phyloP scores from a whole-genome alignment of 352 stramenopile genomes.

The Phytophthora colocasiae region DNA sequence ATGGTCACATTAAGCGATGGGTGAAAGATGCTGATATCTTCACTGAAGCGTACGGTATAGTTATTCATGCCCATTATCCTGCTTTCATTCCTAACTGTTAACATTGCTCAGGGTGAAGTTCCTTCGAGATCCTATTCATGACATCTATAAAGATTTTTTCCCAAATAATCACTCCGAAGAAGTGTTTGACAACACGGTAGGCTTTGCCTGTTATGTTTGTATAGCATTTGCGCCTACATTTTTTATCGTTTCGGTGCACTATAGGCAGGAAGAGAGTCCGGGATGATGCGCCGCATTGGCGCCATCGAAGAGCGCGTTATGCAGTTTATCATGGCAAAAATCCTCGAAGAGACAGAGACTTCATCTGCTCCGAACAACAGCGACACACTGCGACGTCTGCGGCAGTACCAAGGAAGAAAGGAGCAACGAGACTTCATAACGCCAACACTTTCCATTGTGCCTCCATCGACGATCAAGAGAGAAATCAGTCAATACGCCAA shows the following conservation, averaged over 20 bases:
- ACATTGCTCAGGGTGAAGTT: slow-evolving; percentile 42
- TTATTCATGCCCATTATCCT: slow-evolving; percentile 2
- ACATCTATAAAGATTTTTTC: slow-evolving; percentile 64
- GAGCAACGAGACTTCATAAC: slow-evolving; percentile 19
- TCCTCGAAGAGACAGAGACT: slow-evolving; percentile 53
- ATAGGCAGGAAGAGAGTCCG: slow-evolving; percentile 23
- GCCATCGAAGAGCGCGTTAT: slow-evolving; percentile 69
- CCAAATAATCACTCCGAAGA: slow-evolving; percentile 47
- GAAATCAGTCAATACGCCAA: slow-evolving; percentile 16
- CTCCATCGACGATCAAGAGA: slow-evolving; percentile 35
- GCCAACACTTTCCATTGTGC: slow-evolving; percentile 14
- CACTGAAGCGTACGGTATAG: slow-evolving; percentile 48
- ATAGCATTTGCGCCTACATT: neutral
- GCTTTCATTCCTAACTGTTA: neutral
- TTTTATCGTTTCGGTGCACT: neutral
- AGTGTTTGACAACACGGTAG: slow-evolving; percentile 50
- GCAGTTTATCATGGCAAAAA: slow-evolving; percentile 70
- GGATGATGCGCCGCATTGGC: slow-evolving; percentile 56
- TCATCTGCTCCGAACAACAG: slow-evolving; percentile 33
- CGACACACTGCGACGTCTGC: slow-evolving; percentile 57
- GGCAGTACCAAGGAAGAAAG: slow-evolving; percentile 51
- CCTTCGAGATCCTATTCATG: slow-evolving; percentile 60
- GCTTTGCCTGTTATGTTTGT: neutral
- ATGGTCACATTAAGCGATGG: slow-evolving; percentile 59
- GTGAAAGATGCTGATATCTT: slow-evolving; percentile 55